Base-by-base conservation (phyloP, 2,329 filamentous ascomycete species). In the Botrytis deweyae region DNA sequence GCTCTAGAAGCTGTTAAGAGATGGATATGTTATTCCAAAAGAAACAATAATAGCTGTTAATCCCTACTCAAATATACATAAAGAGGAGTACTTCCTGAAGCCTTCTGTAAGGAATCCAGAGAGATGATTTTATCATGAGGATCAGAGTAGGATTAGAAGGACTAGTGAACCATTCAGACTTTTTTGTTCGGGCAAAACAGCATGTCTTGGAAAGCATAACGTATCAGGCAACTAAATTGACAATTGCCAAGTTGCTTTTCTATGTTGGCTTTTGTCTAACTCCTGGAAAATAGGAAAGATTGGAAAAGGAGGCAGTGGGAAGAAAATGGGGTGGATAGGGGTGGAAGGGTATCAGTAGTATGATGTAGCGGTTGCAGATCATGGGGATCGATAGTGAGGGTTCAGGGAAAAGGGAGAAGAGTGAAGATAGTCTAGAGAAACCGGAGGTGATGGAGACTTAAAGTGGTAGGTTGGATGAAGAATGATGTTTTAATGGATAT, bases 381-480 rank as follows among this genome's bases (percentile, higher is more conserved):
- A 71, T 12, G 55, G 40, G 3, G 68, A 29, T 36, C 58, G 9
- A 8, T 12, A 71, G 3, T 49, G 20, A 29, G 33, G 1, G n/a
- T 70, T 71, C 18, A 63, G n/a, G 52, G 8, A 2, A 7, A n/a
- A 2, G 22, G 5, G 5, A 7, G 49, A n/a, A 2, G 25, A 29
- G 12, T 29, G 12, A 3, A 16, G 10, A 2, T 0, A 55, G 12
- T n/a, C 7, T 1, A 7, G 25, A n/a, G 52, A 29, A 55, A 6
- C 7, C 2, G 0, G n/a, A 18, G 0, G 6, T 2, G 1, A 18
- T 29, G 1, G 5, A 55, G 12, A 29, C 1, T 0, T 18, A 29
- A 3, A 7, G 5, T 29, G 25, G 12, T 55, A 55, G 5, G 8
- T n/a, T 14, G 12, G 0, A 55, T 12, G 5, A 6, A 55, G 5